phyloP scores from a whole-genome alignment of 306 rosid genomes.

The Cucumis sativus region Cucumber_9930_V3 NC_026657.2:13925001-13925500 shows the following conservation, averaged over 20 bases:
- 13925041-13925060: slow-evolving; percentile 29
- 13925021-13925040: slow-evolving; percentile 63
- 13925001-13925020: slow-evolving; percentile 73
- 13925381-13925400: neutral
- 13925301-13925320: neutral
- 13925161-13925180: neutral
- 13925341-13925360: neutral
- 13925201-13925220: neutral
- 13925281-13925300: neutral
- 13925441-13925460: neutral
- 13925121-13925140: slow-evolving; percentile 65
- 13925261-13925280: neutral
- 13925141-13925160: neutral
- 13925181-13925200: neutral
- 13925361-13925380: neutral
- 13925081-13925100: slow-evolving; percentile 96
- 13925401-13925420: neutral
- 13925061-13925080: slow-evolving; percentile 68
- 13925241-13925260: neutral
- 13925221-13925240: neutral
- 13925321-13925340: neutral
- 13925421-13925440: neutral
- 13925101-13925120: slow-evolving; percentile 83
- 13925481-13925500: neutral
- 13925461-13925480: neutral